Base-by-base conservation (phyloP, 1,284 basidiomycete genomes). In the Cutaneotrichosporon arboriforme region DNA sequence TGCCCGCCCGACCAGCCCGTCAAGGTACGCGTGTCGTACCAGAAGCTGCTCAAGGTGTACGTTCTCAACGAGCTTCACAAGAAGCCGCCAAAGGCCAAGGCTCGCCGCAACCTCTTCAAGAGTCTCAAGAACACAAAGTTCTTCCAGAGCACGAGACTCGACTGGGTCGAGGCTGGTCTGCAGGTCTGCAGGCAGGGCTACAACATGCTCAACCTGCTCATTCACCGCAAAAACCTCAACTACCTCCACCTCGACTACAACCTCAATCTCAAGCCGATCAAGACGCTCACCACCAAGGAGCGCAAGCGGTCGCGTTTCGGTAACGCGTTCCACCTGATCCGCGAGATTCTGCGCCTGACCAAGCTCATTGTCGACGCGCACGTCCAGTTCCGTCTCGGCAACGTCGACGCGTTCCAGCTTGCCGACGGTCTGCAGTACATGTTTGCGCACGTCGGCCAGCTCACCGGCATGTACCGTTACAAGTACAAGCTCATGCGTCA, bases 261-360 rank as follows among this genome's bases (percentile, higher is more conserved):
- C 68, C 64, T 74, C 52, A 76, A 73, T 61, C 59, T 75, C 56
- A 97, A 97, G 78, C 94, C 94, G 12, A 93, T 97, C 72, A 98
- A 98, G 81, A 99, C 96, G 1, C 79, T 99, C 45, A 98, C 96
- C 7, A 99, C 96, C 17, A 99, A 99, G 77, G 96, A 99, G 77
- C 88, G 96, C 52, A 98, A 99, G 79, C 98, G 98, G 80, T 97
- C 93, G 46, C 89, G 96, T 62, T 98, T 98, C 77, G 96, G 96
- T 80, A 99, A 99, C 75, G 94, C 96, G 8, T 98, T 81, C 72
- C 96, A 98, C 73, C 74, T 98, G 60, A 96, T 93, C 68, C 90
- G 96, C 74, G 96, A 99, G 78, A 94, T 99, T 59, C 80, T 97
- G 35, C 89, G 96, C 54, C 81, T 98, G 54, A 97, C 93, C 14